Evolutionary conservation across 306 rosid species (phyloP).

Genomic region (Quercus engelmannii): DNA sequence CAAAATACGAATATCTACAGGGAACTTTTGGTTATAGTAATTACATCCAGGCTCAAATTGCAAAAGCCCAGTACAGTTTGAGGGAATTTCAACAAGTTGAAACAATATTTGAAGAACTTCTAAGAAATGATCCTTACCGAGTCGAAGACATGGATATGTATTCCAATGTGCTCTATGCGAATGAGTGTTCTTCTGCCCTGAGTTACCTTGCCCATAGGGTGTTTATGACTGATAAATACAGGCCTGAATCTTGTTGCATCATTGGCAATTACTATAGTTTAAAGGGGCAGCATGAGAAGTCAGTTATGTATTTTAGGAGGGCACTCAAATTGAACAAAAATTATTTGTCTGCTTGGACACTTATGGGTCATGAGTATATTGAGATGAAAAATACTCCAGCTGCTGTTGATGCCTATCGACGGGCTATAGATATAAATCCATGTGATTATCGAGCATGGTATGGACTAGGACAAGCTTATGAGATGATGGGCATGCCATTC

Average conservation of each 20-base stretch:
- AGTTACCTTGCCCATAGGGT: constrained; percentile 98
- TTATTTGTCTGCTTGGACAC: constrained; percentile 97
- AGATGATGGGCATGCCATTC: constrained; percentile 96
- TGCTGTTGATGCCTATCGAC: constrained; percentile 94
- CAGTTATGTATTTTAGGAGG: constrained; percentile 89
- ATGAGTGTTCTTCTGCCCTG: constrained; percentile 77
- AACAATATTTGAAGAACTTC: constrained; percentile 89
- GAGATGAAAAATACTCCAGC: constrained; percentile 99
- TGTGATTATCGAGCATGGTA: constrained; percentile 99
- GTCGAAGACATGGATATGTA: constrained; percentile 99
- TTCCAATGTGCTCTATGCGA: constrained; percentile 94
- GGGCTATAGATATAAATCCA: constrained; percentile 81
- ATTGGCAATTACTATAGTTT: constrained; percentile 97
- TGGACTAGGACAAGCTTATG: constrained; percentile 97
- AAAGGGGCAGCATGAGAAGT: constrained; percentile 93
- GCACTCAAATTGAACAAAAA: constrained; percentile 93
- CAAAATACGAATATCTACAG: constrained; percentile 66
- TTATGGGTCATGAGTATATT: constrained; percentile 96
- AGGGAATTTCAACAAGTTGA: constrained; percentile 95
- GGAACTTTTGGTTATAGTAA: constrained; percentile 77
- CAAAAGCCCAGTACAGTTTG: constrained; percentile 85
- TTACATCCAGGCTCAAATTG: constrained; percentile 93
- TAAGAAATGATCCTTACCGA: constrained; percentile 88
- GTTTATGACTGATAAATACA: constrained; percentile 87
- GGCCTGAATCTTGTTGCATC: constrained; percentile 97